Conservation (phyloP, 768 basidiomycete species). For the Collybia sordida region DNA sequence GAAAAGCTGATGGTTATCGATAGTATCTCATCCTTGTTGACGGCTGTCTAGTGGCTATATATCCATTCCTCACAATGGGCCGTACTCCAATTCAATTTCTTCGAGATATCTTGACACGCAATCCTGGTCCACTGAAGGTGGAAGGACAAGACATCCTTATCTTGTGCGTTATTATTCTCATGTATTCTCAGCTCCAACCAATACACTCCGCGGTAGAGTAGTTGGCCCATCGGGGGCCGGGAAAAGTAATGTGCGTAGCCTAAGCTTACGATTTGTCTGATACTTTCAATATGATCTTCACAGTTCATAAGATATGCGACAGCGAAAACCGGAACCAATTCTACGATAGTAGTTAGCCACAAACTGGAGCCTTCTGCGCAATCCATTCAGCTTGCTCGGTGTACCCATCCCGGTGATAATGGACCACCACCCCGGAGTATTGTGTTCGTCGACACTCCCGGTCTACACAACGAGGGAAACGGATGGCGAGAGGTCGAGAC, state of each 20-base stretch:
- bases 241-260: background rate
- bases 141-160: conserved; percentile 1
- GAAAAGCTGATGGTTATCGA: too few species aligned
- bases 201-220: background rate
- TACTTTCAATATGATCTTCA: background rate
- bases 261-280: too few species aligned
- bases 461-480: conserved; percentile 2
- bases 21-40: too few species aligned
- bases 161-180: background rate
- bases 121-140: background rate
- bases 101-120: too few species aligned
- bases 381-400: background rate
- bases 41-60: too few species aligned
- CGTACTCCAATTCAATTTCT: too few species aligned
- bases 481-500: conserved; percentile 1
- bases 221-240: conserved; percentile 2
- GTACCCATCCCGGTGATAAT: background rate
- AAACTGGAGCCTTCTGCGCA: background rate
- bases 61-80: too few species aligned
- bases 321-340: background rate
- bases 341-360: conserved; percentile 1
- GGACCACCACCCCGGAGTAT: background rate
- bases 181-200: background rate
- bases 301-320: conserved; percentile 1
- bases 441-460: conserved; percentile 3